Evolutionary conservation across 345 rosid species (phyloP).

Genomic region (Streptanthus diversifolius): DNA sequence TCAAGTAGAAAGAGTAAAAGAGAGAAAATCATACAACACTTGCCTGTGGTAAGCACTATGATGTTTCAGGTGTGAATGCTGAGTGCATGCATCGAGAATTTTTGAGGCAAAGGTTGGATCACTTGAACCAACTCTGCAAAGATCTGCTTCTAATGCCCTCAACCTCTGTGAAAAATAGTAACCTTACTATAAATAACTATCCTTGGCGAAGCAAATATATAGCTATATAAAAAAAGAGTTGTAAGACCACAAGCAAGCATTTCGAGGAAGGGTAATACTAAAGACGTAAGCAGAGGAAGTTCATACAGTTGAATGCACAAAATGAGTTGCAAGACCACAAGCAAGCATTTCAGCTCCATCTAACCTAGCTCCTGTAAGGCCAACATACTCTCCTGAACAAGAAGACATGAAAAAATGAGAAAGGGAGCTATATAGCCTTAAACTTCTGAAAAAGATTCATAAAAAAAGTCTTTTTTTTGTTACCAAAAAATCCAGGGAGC

Average conservation of each 20-base stretch:
- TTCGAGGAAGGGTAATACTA: background rate
- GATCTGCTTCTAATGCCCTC: conserved; percentile 49
- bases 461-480: background rate
- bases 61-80: conserved; percentile 51
- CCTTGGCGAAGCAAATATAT: background rate
- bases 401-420: background rate
- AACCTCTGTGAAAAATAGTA: conserved; percentile 45
- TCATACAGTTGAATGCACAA: conserved; percentile 59
- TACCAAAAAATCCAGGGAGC: conserved; percentile 86
- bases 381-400: conserved; percentile 70
- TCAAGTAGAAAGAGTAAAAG: background rate
- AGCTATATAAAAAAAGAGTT: background rate
- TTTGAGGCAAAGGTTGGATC: conserved; percentile 48
- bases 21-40: conserved; percentile 19
- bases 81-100: conserved; percentile 48
- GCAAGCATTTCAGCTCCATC: conserved; percentile 88
- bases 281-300: background rate
- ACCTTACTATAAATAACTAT: background rate
- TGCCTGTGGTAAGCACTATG: conserved; percentile 58
- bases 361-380: conserved; percentile 70
- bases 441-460: background rate
- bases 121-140: conserved; percentile 41
- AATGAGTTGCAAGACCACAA: conserved; percentile 92
- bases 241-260: too few relatives aligned
- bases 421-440: background rate